Percentiles rank a stretch among this genome's conserved stretches.
phyloP scores from a whole-genome alignment of 805 yeast species.

The Phaffomyces antillensis region DNA sequence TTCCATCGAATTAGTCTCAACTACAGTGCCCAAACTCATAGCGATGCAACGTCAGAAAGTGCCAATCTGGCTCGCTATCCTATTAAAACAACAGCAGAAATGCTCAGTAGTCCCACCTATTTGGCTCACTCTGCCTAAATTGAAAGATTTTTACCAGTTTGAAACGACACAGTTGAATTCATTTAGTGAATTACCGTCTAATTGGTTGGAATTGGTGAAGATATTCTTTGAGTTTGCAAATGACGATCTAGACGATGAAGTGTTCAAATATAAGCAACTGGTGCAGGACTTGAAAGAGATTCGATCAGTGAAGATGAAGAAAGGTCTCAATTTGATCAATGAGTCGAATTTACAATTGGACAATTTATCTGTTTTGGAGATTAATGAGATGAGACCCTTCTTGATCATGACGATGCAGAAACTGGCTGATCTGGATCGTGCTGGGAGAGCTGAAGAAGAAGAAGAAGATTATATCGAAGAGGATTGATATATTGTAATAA shows the following conservation, averaged over 20 bases:
- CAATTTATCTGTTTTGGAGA: conserved; percentile 75
- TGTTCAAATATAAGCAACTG: conserved; percentile 59
- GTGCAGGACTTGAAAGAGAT: conserved; percentile 83
- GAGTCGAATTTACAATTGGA: conserved; percentile 79
- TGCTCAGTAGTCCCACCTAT: conserved; percentile 81
- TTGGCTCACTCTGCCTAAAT: conserved; percentile 59
- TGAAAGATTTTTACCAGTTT: conserved; percentile 55
- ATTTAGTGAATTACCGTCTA: conserved; percentile 73
- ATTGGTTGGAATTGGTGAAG: conserved; percentile 81
- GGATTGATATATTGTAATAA: too few species aligned
- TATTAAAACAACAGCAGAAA: conserved; percentile 76
- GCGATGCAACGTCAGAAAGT: conserved; percentile 66
- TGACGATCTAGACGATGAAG: conserved; percentile 72
- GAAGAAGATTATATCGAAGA: neutral
- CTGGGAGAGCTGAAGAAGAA: conserved; percentile 12
- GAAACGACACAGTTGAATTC: conserved; percentile 51
- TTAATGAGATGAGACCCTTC: conserved; percentile 83
- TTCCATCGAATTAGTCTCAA: conserved; percentile 56
- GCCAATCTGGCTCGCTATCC: conserved; percentile 83
- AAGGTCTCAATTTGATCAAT: conserved; percentile 72
- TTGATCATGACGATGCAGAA: conserved; percentile 76
- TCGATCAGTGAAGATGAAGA: conserved; percentile 70
- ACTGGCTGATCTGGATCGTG: conserved; percentile 48
- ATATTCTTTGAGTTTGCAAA: conserved; percentile 58
- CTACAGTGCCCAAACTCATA: conserved; percentile 48